These are phyloP conservation scores for Scleromitrula shiraiana DNA, from an alignment of 2,329 filamentous ascomycete genomes.

Conservation along the genomic window DNA sequence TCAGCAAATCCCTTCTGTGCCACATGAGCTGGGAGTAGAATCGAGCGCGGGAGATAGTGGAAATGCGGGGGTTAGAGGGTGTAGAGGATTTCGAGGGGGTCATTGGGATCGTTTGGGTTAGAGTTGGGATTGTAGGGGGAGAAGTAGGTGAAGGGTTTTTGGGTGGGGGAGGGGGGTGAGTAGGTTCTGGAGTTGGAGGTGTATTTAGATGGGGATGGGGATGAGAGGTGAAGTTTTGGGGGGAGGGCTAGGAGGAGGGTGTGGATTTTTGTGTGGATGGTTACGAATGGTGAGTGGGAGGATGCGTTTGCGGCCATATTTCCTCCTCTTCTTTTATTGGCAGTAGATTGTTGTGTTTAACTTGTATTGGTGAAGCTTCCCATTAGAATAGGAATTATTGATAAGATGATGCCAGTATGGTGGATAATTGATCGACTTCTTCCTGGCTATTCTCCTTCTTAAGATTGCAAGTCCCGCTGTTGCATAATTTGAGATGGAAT, in stretches of 20 bases:
- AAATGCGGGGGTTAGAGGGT: conserved; percentile 12
- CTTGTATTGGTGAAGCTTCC: too few species aligned
- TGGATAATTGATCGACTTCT: too few species aligned
- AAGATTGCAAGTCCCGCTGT: too few species aligned
- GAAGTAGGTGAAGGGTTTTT: neutral
- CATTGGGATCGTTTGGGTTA: neutral
- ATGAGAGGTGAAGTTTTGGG: neutral
- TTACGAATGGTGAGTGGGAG: neutral
- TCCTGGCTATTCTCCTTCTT: too few species aligned
- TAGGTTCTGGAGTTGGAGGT: neutral
- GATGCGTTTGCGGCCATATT: neutral
- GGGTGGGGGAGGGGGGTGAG: neutral
- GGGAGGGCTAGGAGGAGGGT: neutral
- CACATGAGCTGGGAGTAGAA: conserved; percentile 4
- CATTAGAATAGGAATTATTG: too few species aligned
- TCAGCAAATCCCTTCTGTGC: conserved; percentile 3
- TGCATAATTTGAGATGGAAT: too few species aligned
- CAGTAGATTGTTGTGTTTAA: too few species aligned
- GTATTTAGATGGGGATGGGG: neutral
- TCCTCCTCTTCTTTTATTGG: too few species aligned
- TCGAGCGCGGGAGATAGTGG: conserved; percentile 7
- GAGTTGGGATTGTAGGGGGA: neutral
- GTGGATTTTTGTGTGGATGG: neutral
- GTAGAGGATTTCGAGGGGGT: conserved; percentile 16
- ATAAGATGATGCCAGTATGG: too few species aligned